Percentiles rank a stretch among this genome's conserved stretches.
Evolutionary conservation across 106 monocot genomes (phyloP).

Genomic region (Allium cepa): DNA sequence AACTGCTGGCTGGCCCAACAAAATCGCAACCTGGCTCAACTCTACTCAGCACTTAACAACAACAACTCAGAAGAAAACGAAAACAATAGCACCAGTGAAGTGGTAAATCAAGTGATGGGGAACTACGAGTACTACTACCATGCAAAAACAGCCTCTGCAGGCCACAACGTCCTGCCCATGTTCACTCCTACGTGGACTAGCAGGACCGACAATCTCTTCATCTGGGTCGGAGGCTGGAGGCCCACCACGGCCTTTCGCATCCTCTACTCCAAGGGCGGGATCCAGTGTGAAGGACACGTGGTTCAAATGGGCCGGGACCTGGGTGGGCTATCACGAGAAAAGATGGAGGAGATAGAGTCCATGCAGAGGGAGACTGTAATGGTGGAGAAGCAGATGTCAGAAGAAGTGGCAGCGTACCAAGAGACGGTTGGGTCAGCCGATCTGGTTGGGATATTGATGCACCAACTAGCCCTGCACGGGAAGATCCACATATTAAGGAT

Average conservation of each 20-base stretch:
- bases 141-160: conserved; percentile 21
- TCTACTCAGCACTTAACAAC: background rate
- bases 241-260: conserved; percentile 54
- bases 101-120: background rate
- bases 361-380: conserved; percentile 22
- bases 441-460: too few species aligned
- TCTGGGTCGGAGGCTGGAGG: conserved; percentile 72
- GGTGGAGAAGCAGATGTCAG: conserved; percentile 24
- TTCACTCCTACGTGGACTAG: conserved; percentile 32
- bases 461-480: too few species aligned
- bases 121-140: conserved; percentile 66
- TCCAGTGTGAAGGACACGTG: background rate
- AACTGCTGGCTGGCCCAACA: background rate
- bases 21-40: background rate
- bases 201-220: conserved; percentile 48
- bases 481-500: too few species aligned
- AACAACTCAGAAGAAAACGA: background rate
- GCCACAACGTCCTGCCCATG: conserved; percentile 18
- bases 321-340: conserved; percentile 13
- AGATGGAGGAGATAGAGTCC: conserved; percentile 20
- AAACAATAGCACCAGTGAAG: background rate
- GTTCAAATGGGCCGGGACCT: conserved; percentile 14
- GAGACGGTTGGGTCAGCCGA: too few species aligned
- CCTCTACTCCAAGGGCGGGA: conserved; percentile 42
- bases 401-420: conserved; percentile 15